These are phyloP conservation scores for Holtermanniella nyarrowii DNA, from an alignment of 768 basidiomycete genomes.

Conservation along the genomic window DNA sequence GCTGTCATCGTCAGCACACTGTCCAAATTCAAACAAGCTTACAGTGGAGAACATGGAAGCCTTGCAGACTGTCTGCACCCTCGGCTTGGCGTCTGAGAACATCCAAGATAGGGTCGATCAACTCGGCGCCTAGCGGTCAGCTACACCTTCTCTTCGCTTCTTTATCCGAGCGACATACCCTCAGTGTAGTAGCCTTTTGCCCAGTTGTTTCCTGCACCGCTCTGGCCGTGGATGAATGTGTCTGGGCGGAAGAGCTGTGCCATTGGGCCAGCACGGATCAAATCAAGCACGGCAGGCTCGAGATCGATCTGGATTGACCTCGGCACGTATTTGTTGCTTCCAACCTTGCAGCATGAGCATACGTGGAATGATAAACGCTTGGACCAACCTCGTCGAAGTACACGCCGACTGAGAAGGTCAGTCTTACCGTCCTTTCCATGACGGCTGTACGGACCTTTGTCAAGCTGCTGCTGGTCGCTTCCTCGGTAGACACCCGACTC, in stretches of 20 bases:
- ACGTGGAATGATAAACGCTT: conserved; percentile 52
- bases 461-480: conserved; percentile 62
- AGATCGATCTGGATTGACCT: conserved; percentile 83
- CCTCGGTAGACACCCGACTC: conserved; percentile 50
- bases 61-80: conserved; percentile 73
- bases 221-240: conserved; percentile 59
- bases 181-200: conserved; percentile 84
- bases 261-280: conserved; percentile 58
- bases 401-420: conserved; percentile 49
- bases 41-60: conserved; percentile 44
- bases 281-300: conserved; percentile 74
- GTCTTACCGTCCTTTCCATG: neutral
- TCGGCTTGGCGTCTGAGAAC: conserved; percentile 71
- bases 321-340: no score
- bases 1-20: conserved; percentile 8
- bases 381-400: conserved; percentile 65
- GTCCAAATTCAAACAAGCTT: neutral
- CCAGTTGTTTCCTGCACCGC: conserved; percentile 83
- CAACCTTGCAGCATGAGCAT: no score
- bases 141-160: neutral
- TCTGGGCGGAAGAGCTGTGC: conserved; percentile 78
- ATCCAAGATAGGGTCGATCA: conserved; percentile 53
- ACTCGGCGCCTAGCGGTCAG: conserved; percentile 61
- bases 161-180: conserved; percentile 34
- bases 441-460: conserved; percentile 49